A percentile compares a stretch with the other conserved stretches of the same genome.
phyloP scores from a whole-genome alignment of 148 eudicot genomes.

The Chenopodium suecicum region DNA sequence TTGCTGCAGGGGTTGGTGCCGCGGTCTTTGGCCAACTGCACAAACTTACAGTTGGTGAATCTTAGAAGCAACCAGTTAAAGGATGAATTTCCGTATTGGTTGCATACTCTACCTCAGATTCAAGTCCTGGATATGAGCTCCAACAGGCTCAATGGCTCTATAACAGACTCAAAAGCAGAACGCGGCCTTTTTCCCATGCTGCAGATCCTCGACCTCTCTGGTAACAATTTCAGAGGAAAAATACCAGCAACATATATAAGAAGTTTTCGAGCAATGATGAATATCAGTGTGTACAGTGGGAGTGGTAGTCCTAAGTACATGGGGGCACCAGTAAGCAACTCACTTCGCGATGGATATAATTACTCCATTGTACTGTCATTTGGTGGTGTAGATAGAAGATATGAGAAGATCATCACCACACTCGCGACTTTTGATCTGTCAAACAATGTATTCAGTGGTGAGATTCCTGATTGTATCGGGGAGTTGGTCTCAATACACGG shows the following conservation, averaged over 20 bases:
- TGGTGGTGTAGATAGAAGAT: constrained; percentile 2
- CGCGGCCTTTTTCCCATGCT: neutral
- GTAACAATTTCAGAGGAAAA: neutral
- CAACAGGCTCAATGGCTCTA: constrained; percentile 28
- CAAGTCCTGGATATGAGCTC: neutral
- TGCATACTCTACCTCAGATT: constrained; percentile 17
- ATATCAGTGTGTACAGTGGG: neutral
- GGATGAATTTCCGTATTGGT: constrained; percentile 21
- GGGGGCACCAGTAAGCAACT: neutral
- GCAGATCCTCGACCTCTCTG: neutral
- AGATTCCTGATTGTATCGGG: constrained; percentile 29
- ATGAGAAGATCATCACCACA: constrained; percentile 17
- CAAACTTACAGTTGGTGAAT: neutral
- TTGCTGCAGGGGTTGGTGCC: constrained; percentile 13
- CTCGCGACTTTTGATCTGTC: constrained; percentile 16
- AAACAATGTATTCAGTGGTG: constrained; percentile 32
- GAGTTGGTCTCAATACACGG: constrained; percentile 14
- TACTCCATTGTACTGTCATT: constrained; percentile 8
- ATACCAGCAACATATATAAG: neutral
- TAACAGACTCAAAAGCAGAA: neutral
- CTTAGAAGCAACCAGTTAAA: neutral
- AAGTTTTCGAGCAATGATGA: neutral
- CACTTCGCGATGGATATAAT: neutral
- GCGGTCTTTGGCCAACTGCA: neutral
- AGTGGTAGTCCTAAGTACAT: neutral